A percentile compares a stretch with the other conserved stretches of the same genome.
Evolutionary conservation across 139 green algal species (phyloP).

Genomic region (Auxenochlorella pyrenoidosa): DNA sequence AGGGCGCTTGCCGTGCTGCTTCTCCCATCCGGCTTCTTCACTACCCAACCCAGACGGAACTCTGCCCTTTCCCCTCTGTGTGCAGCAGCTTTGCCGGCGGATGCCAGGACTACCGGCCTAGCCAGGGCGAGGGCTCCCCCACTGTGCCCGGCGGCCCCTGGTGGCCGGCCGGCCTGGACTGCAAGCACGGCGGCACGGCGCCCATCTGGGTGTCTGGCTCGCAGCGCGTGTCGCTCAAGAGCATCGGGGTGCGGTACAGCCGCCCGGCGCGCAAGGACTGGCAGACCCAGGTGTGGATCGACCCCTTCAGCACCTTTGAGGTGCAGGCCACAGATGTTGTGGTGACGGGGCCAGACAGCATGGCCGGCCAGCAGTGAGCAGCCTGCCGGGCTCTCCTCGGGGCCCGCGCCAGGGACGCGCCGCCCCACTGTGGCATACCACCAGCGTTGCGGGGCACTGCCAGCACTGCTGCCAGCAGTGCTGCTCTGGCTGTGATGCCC

Average conservation of each 20-base stretch:
- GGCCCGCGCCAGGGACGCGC: too few species aligned
- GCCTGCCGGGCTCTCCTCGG: too few species aligned
- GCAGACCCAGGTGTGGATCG: background rate
- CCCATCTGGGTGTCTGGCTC: background rate
- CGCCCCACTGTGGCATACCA: too few species aligned
- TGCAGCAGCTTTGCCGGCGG: background rate
- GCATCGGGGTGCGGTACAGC: background rate
- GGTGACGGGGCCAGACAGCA: background rate
- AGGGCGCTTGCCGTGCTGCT: background rate
- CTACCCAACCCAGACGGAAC: background rate
- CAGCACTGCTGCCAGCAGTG: too few species aligned
- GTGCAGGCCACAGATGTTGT: background rate
- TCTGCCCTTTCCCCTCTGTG: background rate
- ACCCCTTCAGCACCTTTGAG: background rate
- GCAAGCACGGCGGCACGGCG: background rate
- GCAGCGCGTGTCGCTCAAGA: background rate
- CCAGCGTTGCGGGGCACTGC: too few species aligned
- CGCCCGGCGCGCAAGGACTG: background rate
- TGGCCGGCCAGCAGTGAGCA: too few species aligned
- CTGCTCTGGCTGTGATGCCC: too few species aligned
- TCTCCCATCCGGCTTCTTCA: background rate
- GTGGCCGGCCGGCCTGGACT: conserved; percentile 8
- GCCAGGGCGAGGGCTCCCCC: background rate
- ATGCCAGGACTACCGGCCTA: conserved; percentile 23
- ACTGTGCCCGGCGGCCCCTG: background rate